Base-by-base conservation (phyloP, 169 alveolate genomes). In the Sarcocystis neurona region DNA sequence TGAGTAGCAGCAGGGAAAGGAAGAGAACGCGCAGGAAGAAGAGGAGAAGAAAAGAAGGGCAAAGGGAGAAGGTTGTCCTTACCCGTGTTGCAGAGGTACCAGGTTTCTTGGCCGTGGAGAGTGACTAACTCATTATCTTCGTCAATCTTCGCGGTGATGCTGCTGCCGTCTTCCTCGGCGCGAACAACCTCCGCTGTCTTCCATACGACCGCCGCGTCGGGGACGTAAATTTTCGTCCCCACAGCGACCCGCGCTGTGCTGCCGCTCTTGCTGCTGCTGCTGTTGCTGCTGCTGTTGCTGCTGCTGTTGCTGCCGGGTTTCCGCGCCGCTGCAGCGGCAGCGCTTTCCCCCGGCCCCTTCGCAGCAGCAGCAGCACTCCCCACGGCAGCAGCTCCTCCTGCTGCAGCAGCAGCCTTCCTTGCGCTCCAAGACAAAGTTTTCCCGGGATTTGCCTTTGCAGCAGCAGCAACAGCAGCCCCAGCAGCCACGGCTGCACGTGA, bases 21-120 rank as follows among this genome's bases (percentile, higher is more conserved):
- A n/a, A n/a, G n/a, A n/a, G n/a, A n/a, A n/a, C n/a, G n/a, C n/a
- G n/a, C n/a, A n/a, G n/a, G n/a, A n/a, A n/a, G n/a, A n/a, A n/a
- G n/a, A n/a, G n/a, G n/a, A n/a, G n/a, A n/a, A n/a, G n/a, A n/a
- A n/a, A n/a, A n/a, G n/a, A n/a, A n/a, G n/a, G n/a, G n/a, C n/a
- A n/a, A n/a, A n/a, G n/a, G n/a, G 70, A 2, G 70, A 27, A 50
- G 4, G 50, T 6, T 0, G 30, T 6, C 60, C 80, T 44, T 8
- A 37, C 77, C 89, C n/a, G 89, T 63, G n/a, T 63, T 84, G 63
- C 89, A 60, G 48, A 84, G 89, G 56, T 84, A 84, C 47, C 58
- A 60, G 20, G 79, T 44, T n/a, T 84, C 89, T 32, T 20, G 39
- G 10, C 43, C n/a, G 23, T 2, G 41, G 47, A 63, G 63, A n/a